phyloP scores from a whole-genome alignment of 2,329 filamentous ascomycete species.

The Aspergillus viridinutans region DNA sequence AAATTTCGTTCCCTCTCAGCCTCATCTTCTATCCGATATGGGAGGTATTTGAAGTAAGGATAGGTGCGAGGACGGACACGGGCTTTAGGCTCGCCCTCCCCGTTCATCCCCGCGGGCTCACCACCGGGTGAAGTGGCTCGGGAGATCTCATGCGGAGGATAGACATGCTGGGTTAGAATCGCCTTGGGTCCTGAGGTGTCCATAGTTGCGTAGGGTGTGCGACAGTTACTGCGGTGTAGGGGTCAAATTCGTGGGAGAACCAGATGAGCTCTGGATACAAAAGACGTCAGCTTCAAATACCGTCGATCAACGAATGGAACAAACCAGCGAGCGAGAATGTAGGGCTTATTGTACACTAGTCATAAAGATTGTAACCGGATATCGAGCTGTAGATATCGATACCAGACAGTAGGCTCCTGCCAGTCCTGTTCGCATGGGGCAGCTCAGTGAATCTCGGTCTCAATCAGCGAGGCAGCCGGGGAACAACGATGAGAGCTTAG shows the following conservation, averaged over 20 bases:
- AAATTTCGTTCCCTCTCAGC: slow-evolving; percentile 72
- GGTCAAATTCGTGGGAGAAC: slow-evolving; percentile 17
- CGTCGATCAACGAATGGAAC: background rate
- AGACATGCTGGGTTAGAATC: slow-evolving; percentile 36
- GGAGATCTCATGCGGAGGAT: slow-evolving; percentile 64
- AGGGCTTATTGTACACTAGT: slow-evolving; percentile 13
- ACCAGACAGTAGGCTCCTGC: slow-evolving; percentile 21
- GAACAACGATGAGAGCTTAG: slow-evolving; percentile 5
- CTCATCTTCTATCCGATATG: slow-evolving; percentile 82
- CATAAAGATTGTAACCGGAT: slow-evolving; percentile 19
- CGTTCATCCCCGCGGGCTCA: slow-evolving; percentile 46
- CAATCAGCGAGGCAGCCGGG: slow-evolving; percentile 12
- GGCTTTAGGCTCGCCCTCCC: slow-evolving; percentile 58
- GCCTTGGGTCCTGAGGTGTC: slow-evolving; percentile 30
- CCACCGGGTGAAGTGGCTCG: slow-evolving; percentile 78
- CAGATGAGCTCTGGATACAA: slow-evolving; percentile 22
- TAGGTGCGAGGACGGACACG: slow-evolving; percentile 78
- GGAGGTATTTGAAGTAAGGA: slow-evolving; percentile 85
- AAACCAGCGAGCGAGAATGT: background rate
- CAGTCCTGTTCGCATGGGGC: slow-evolving; percentile 25
- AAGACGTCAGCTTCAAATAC: slow-evolving; percentile 21
- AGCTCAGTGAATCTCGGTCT: slow-evolving; percentile 7
- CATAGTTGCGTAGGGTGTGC: slow-evolving; percentile 27
- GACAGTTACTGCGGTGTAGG: slow-evolving; percentile 13
- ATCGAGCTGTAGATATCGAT: slow-evolving; percentile 16